Conservation (phyloP, 2,329 filamentous ascomycete genomes). For the Aspergillus sp. region DNA sequence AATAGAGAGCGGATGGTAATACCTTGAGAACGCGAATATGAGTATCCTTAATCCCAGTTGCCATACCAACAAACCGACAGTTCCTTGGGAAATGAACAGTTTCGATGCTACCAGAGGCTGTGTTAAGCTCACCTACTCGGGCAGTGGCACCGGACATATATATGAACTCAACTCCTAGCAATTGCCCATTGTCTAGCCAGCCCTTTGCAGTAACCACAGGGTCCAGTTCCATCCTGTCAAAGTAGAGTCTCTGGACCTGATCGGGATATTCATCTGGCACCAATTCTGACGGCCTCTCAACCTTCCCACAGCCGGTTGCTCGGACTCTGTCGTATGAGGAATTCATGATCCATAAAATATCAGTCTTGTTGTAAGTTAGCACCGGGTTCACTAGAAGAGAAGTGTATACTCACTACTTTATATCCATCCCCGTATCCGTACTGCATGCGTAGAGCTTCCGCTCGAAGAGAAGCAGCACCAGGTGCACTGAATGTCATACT, state of each 20-base stretch:
- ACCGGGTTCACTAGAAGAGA: fast-evolving
- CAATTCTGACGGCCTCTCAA: not conserved
- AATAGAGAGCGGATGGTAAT: not conserved
- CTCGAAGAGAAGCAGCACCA: not conserved
- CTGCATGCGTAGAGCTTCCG: not conserved
- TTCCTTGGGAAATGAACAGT: not conserved
- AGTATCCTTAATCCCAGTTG: not conserved
- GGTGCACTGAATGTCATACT: slow-evolving; percentile 5
- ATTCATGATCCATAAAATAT: slow-evolving; percentile 11
- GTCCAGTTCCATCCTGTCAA: not conserved
- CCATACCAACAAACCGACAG: not conserved
- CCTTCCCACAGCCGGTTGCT: not conserved
- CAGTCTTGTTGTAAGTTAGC: not conserved
- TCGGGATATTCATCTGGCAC: not conserved
- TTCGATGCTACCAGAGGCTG: not conserved
- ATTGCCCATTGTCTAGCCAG: not conserved
- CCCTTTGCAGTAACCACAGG: not conserved
- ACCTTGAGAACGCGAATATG: not conserved
- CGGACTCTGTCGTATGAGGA: not conserved
- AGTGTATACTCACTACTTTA: not conserved
- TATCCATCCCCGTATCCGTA: slow-evolving; percentile 3
- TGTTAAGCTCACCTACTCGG: not conserved
- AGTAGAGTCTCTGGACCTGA: slow-evolving; percentile 12
- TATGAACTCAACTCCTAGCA: not conserved
- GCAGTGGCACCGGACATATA: not conserved